phyloP scores from a whole-genome alignment of 2,329 filamentous ascomycete genomes.

The Fusarium chaquense region DNA sequence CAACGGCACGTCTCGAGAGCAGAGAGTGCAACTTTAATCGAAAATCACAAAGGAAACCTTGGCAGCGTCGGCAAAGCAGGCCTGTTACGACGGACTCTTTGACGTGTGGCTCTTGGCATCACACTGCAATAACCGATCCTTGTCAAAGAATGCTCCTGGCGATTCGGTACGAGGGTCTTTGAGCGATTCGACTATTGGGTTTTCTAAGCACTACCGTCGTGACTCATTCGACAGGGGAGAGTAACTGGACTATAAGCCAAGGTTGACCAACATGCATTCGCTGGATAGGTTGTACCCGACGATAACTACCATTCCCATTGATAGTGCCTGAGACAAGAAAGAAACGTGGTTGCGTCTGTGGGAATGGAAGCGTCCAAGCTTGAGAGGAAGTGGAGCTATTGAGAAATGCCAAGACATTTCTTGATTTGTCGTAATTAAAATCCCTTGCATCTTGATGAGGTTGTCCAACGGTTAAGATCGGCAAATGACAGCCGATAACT shows the following conservation, averaged over 20 bases:
- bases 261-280: background rate
- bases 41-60: background rate
- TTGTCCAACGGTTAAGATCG: slow-evolving; percentile 20
- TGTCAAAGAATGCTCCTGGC: background rate
- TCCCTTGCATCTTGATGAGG: slow-evolving; percentile 2
- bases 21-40: background rate
- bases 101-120: slow-evolving; percentile 1
- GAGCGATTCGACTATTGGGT: background rate
- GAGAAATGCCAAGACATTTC: slow-evolving; percentile 15
- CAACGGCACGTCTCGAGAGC: background rate
- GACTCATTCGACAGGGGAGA: background rate
- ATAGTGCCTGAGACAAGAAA: background rate
- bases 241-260: background rate
- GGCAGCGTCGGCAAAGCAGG: background rate
- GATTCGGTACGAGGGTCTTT: background rate
- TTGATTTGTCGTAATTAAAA: background rate
- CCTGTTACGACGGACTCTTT: slow-evolving; percentile 1
- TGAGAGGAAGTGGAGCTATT: background rate
- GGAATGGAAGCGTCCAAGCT: slow-evolving; percentile 1
- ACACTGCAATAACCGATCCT: background rate
- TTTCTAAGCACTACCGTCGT: background rate
- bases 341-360: background rate
- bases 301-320: background rate
- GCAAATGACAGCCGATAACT: background rate
- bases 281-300: background rate